Base-by-base conservation (phyloP, 768 basidiomycete species). In the Lyophyllum semitale region DNA sequence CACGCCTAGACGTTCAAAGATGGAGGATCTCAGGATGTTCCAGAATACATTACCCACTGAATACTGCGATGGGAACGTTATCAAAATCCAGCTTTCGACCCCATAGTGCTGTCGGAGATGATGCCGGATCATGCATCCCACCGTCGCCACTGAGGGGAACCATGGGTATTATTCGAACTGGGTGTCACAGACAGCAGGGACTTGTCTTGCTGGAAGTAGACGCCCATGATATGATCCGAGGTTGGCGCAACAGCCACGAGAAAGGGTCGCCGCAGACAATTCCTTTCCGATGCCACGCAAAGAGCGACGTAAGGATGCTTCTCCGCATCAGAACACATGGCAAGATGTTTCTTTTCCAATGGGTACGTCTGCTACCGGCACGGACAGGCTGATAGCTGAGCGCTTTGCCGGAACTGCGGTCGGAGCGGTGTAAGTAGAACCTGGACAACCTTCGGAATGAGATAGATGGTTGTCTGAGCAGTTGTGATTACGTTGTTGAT, bases 241-340 rank as follows among this genome's bases (percentile, higher is more conserved):
- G 25, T 50, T 26, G 26, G 25, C 56, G 59, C 53, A 51, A 20
- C 15, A 43, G 37, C 23, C 30, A 41, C 29, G 15, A 53, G 27
- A 15, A 47, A 53, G 35, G 22, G 33, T 47, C 27, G 17, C 27
- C 29, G n/a, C 40, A 8, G 29, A 15, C 20, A 25, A 40, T 45
- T n/a, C n/a, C n/a, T n/a, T n/a, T n/a, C n/a, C n/a, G n/a, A 47
- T 27, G 57, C 50, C 59, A 47, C 59, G 25, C 42, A 52, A 60
- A 57, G 12, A 54, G 49, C 55, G 52, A 38, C 43, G 30, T 17
- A 7, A 18, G 20, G 51, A 8, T 27, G 23, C 53, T 54, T 59
- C 40, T 51, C n/a, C 17, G 44, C 35, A 46, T 41, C 32, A 49
- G 18, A 45, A 29, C 42, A 48, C 55, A 57, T 57, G 55, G 43